Percentiles rank a stretch among this genome's conserved stretches.
Evolutionary conservation across 768 basidiomycete genomes (phyloP).

Genomic region (Hysterangium stoloniferum): DNA sequence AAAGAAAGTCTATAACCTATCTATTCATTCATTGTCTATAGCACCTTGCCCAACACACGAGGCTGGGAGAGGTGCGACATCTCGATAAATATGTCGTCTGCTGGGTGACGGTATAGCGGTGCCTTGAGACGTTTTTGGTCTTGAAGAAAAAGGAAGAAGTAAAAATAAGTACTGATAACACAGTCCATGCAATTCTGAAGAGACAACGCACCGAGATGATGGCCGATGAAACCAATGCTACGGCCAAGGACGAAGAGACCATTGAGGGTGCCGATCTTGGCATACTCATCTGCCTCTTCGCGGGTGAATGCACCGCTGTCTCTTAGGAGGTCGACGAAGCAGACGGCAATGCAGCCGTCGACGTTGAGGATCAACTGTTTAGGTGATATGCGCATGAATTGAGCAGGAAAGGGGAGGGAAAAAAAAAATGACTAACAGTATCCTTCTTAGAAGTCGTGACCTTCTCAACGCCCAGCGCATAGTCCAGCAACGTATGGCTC

Average conservation of each 20-base stretch:
- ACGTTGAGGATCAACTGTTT: conserved; percentile 86
- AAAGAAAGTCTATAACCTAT: no score
- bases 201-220: conserved; percentile 47
- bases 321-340: conserved; percentile 90
- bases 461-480: conserved; percentile 94
- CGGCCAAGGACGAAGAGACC: conserved; percentile 96
- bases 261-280: conserved; percentile 93
- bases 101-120: conserved; percentile 86
- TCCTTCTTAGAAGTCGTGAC: conserved; percentile 98
- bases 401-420: conserved; percentile 1
- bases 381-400: not conserved
- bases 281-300: conserved; percentile 96
- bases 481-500: conserved; percentile 84
- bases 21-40: conserved; percentile 9
- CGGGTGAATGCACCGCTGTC: conserved; percentile 91
- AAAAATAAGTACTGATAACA: conserved; percentile 2
- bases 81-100: conserved; percentile 94
- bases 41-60: conserved; percentile 51
- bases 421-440: conserved; percentile 43
- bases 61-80: conserved; percentile 83
- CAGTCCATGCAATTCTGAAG: not conserved
- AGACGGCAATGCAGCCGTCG: conserved; percentile 91
- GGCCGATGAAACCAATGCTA: conserved; percentile 95
- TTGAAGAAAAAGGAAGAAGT: conserved; percentile 13
- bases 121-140: conserved; percentile 95